These are phyloP conservation scores for Allodekkera sacchari DNA, from an alignment of 805 yeast genomes.

Conservation along the genomic window DNA sequence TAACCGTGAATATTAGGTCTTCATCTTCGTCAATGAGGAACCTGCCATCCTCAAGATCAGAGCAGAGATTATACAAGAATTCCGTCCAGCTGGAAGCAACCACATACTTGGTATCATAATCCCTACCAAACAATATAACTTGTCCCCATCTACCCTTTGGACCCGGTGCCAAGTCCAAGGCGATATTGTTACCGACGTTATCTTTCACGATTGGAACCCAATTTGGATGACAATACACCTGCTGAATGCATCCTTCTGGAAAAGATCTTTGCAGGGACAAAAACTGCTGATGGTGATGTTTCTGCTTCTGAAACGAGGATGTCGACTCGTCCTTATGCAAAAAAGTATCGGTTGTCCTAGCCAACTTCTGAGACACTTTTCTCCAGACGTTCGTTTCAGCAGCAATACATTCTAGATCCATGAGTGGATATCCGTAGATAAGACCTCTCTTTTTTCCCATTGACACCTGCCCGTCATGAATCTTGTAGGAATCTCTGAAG, in stretches of 20 bases:
- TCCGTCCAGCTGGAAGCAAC: slow-evolving; percentile 87
- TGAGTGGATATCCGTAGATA: slow-evolving; percentile 68
- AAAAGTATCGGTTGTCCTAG: slow-evolving; percentile 6
- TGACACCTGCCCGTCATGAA: slow-evolving; percentile 88
- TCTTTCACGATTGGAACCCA: slow-evolving; percentile 94
- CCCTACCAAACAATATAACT: slow-evolving; percentile 88
- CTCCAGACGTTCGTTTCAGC: slow-evolving; percentile 85
- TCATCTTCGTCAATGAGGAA: slow-evolving; percentile 62
- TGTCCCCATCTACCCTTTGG: slow-evolving; percentile 80
- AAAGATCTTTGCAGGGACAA: slow-evolving; percentile 52
- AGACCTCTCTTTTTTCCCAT: slow-evolving; percentile 72
- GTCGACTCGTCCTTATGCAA: slow-evolving; percentile 3
- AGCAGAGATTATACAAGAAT: slow-evolving; percentile 72
- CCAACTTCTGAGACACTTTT: slow-evolving; percentile 39
- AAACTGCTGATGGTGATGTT: slow-evolving; percentile 19
- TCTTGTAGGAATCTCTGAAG: slow-evolving; percentile 66
- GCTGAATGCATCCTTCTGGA: slow-evolving; percentile 69
- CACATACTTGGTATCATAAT: slow-evolving; percentile 82
- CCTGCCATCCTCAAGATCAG: slow-evolving; percentile 80
- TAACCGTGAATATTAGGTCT: slow-evolving; percentile 35
- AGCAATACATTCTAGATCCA: slow-evolving; percentile 74
- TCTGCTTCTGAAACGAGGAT: slow-evolving; percentile 13
- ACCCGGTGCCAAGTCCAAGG: slow-evolving; percentile 81
- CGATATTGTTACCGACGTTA: slow-evolving; percentile 85
- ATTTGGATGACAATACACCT: slow-evolving; percentile 75